Evolutionary conservation across 768 basidiomycete genomes (phyloP).

Genomic region (Suillus ampliporus): DNA sequence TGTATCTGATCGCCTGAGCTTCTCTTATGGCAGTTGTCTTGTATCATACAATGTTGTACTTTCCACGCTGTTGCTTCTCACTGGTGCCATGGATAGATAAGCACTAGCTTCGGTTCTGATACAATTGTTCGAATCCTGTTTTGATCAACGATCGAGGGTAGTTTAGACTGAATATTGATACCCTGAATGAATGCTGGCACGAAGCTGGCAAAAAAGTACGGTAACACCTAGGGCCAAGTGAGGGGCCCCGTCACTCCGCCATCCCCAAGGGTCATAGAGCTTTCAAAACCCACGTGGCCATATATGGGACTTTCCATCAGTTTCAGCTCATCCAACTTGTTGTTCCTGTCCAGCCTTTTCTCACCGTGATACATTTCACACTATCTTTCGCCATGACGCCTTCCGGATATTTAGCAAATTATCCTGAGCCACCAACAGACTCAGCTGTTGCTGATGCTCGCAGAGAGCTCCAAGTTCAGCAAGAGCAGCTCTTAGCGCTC

Average conservation of each 20-base stretch:
- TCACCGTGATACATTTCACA: conserved; percentile 9
- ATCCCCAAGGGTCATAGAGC: conserved; percentile 3
- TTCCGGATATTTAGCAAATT: conserved; percentile 27
- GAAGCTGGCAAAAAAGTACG: neutral
- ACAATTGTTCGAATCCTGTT: neutral
- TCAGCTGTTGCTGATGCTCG: conserved; percentile 59
- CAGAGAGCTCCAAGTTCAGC: conserved; percentile 43
- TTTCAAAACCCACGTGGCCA: conserved; percentile 28
- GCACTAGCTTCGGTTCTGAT: neutral
- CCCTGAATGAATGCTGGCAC: neutral
- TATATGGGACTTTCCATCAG: conserved; percentile 28
- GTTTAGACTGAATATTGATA: neutral
- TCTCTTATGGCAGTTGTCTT: conserved; percentile 9
- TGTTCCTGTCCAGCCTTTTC: conserved; percentile 17
- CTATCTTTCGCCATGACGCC: conserved; percentile 20
- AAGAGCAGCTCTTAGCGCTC: conserved; percentile 38
- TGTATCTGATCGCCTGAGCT: neutral
- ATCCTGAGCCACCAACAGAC: conserved; percentile 65
- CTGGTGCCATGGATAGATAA: conserved; percentile 4
- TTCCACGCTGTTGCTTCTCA: conserved; percentile 7
- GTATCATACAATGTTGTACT: conserved; percentile 38
- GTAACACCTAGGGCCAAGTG: neutral
- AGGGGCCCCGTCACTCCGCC: conserved; percentile 7
- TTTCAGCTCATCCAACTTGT: conserved; percentile 12
- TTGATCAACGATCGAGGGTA: neutral